Conservation (phyloP, 495 filamentous ascomycete genomes). For the Viridothelium virens region DNA sequence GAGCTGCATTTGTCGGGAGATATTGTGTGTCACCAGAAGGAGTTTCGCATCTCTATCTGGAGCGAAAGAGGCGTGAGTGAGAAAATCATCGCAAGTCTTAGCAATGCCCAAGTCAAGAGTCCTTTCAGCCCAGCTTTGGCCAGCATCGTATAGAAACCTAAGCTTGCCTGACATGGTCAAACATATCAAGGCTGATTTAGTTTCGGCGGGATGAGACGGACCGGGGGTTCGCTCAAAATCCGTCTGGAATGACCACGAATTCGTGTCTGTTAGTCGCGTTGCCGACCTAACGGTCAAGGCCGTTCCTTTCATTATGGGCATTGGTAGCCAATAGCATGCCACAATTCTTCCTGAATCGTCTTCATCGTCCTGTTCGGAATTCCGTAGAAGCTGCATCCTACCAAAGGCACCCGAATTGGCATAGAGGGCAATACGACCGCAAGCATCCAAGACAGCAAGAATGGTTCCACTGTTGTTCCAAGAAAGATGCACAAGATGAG, state of each 20-base stretch:
- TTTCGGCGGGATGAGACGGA: constrained; percentile 56
- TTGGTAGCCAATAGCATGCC: constrained; percentile 67
- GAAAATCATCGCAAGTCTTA: background rate
- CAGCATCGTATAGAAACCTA: constrained; percentile 56
- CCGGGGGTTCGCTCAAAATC: constrained; percentile 47
- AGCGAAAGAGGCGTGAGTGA: constrained; percentile 10
- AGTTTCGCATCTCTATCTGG: constrained; percentile 41
- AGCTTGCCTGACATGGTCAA: constrained; percentile 64
- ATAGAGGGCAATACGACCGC: constrained; percentile 65
- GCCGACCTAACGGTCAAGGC: constrained; percentile 17
- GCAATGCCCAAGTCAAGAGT: constrained; percentile 1
- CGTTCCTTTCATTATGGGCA: constrained; percentile 41
- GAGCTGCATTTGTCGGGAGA: constrained; percentile 10
- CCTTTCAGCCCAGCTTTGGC: background rate
- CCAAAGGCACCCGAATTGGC: constrained; percentile 57
- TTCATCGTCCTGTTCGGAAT: constrained; percentile 39
- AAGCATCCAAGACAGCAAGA: constrained; percentile 65
- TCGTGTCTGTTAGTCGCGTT: constrained; percentile 16
- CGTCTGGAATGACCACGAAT: constrained; percentile 45
- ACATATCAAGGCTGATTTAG: constrained; percentile 60
- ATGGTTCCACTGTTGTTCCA: constrained; percentile 70
- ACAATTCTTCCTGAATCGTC: constrained; percentile 72
- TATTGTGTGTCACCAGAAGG: background rate
- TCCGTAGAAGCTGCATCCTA: constrained; percentile 49
- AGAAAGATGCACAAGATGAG: constrained; percentile 62